Percentiles rank a stretch among this genome's conserved stretches.
phyloP scores from a whole-genome alignment of 345 rosid species.

The Hibiscus tridactylites region DNA sequence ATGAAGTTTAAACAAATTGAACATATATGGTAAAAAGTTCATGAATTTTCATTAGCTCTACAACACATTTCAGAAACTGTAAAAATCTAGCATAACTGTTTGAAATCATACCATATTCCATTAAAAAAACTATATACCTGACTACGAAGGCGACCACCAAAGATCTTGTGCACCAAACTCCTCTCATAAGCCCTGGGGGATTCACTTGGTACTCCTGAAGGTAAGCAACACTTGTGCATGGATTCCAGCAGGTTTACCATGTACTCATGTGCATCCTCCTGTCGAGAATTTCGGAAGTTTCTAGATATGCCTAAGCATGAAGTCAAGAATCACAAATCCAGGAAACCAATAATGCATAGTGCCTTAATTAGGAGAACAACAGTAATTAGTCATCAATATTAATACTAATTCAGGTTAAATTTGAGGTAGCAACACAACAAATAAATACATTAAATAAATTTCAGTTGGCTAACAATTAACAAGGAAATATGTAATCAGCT shows the following conservation, averaged over 20 bases:
- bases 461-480: background rate
- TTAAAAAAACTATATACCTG: conserved; percentile 38
- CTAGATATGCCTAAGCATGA: conserved; percentile 69
- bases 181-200: conserved; percentile 84
- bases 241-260: conserved; percentile 93
- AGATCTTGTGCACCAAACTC: conserved; percentile 92
- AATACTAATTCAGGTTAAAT: background rate
- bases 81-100: background rate
- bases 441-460: background rate
- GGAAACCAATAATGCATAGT: background rate
- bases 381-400: background rate
- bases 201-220: conserved; percentile 85
- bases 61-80: background rate
- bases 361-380: background rate
- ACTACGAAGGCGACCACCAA: conserved; percentile 94
- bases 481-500: background rate
- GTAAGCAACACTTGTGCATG: conserved; percentile 94
- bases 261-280: conserved; percentile 97
- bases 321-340: conserved; percentile 32
- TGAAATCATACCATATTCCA: background rate
- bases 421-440: background rate
- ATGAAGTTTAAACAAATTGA: background rate
- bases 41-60: background rate
- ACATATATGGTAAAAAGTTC: background rate
- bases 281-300: conserved; percentile 67